Conservation (phyloP, 331 rosid genomes). For the Malus hybrid region DNA sequence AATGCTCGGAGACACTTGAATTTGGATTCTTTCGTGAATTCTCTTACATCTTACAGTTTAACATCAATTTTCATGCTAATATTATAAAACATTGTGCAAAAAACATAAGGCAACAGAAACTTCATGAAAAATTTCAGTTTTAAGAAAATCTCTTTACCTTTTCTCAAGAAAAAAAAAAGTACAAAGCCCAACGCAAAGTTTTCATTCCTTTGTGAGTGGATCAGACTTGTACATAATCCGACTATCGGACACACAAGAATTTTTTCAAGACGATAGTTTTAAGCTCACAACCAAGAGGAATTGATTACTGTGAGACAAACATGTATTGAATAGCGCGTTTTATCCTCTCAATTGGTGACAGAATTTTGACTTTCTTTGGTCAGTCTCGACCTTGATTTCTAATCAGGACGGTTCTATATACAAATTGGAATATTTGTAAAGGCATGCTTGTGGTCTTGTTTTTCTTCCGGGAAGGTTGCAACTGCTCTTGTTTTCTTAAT, state of each 20-base stretch:
- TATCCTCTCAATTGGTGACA: background rate
- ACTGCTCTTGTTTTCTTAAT: background rate
- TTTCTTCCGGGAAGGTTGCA: background rate
- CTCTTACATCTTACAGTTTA: too few relatives aligned
- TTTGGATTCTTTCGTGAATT: too few relatives aligned
- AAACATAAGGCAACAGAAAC: too few relatives aligned
- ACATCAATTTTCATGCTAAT: fast-evolving
- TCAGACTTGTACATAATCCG: background rate
- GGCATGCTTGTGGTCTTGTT: background rate
- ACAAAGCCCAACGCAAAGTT: background rate
- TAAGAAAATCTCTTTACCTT: too few relatives aligned
- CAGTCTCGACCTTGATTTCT: background rate
- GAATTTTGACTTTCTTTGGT: background rate
- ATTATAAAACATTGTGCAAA: too few relatives aligned
- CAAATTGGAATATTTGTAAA: background rate
- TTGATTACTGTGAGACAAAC: background rate
- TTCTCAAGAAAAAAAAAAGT: too few relatives aligned
- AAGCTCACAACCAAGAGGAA: too few relatives aligned
- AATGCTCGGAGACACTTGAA: too few relatives aligned
- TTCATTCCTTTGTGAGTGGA: background rate
- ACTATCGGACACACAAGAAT: background rate
- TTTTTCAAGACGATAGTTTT: too few relatives aligned
- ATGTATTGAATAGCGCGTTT: background rate
- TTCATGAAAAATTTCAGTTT: too few relatives aligned
- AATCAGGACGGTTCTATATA: background rate